Evolutionary conservation across 139 green algal species (phyloP), one percentile per base, ranked within the genome.

Genomic region (Asterochloris erici): DNA sequence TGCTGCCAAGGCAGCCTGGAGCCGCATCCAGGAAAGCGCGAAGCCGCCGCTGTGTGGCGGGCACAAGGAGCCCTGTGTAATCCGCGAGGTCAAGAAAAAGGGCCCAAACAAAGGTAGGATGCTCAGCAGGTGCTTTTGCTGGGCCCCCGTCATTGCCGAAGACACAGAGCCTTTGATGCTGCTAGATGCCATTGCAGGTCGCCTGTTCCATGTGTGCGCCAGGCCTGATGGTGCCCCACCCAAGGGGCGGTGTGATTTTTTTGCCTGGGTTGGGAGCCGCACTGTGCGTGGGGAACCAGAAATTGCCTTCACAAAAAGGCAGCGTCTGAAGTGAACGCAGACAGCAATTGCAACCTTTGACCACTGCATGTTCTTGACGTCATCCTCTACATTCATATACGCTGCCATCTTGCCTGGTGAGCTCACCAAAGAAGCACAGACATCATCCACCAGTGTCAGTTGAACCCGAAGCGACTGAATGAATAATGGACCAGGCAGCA

Each of bases 131-230:
- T 60, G 14, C n/a, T 21, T 19, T 23, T 23, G 16, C 47, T 38
- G 23, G 60, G 26, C 12, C 23, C 69, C 27, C 1, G 0, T 71
- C 38, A 0, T 11, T 21, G 0, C 15, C 0, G 62, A 13, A 71
- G 11, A 0, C 38, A 26, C 64, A 66, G 12, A 29, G 19, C 24
- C 68, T 63, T 70, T 60, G 63, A 69, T 75, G n/a, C 23, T 29
- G 13, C 6, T 10, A 54, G 11, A 17, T 24, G 16, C 28, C 19
- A 14, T 47, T 66, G 83, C 70, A 81, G 38, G 84, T 75, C 60
- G 88, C 27, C 82, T 88, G 68, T 94, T 94, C 76, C 92, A 87
- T 68, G 81, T 86, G 19, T 94, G 91, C 80, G 78, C 73, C 0
- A 74, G 89, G 14, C 47, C 87, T 38, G 89, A 87, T 29, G 91